Conservation (phyloP, 306 rosid genomes). For the Vachellia collinsii region DNA sequence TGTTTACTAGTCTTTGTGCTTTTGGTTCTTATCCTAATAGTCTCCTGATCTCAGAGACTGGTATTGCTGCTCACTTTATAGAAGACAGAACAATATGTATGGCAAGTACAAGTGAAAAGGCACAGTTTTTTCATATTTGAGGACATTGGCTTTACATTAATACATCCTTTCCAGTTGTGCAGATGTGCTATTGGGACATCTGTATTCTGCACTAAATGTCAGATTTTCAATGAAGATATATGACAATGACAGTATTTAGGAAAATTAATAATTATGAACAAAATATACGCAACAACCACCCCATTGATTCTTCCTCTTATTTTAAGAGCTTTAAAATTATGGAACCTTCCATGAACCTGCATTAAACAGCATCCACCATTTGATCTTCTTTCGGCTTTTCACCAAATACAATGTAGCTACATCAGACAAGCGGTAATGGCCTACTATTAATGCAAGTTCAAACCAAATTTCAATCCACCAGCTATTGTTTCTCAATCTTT, state of each 20-base stretch:
- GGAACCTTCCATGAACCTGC: constrained; percentile 53
- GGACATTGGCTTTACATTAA: constrained; percentile 32
- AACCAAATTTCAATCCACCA: constrained; percentile 28
- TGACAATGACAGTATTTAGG: constrained; percentile 43
- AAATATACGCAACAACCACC: constrained; percentile 37
- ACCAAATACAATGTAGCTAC: constrained; percentile 36
- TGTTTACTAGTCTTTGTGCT: background rate
- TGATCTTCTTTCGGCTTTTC: constrained; percentile 37
- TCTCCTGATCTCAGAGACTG: background rate
- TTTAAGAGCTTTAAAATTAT: constrained; percentile 27
- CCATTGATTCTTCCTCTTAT: constrained; percentile 49
- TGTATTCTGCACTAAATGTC: constrained; percentile 58
- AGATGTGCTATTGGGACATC: constrained; percentile 44
- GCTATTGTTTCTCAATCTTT: constrained; percentile 36
- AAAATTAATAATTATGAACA: constrained; percentile 43
- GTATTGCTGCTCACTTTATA: background rate
- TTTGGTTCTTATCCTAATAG: background rate
- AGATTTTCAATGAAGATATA: constrained; percentile 40
- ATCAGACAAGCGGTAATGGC: constrained; percentile 36
- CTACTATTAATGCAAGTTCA: constrained; percentile 40
- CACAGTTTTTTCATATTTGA: constrained; percentile 37
- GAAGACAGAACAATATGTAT: background rate
- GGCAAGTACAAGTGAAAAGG: background rate
- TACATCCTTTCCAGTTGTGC: constrained; percentile 36
- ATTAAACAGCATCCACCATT: constrained; percentile 47